Evolutionary conservation across 2,329 filamentous ascomycete genomes (phyloP).

Genomic region (Cladosporium sp.): DNA sequence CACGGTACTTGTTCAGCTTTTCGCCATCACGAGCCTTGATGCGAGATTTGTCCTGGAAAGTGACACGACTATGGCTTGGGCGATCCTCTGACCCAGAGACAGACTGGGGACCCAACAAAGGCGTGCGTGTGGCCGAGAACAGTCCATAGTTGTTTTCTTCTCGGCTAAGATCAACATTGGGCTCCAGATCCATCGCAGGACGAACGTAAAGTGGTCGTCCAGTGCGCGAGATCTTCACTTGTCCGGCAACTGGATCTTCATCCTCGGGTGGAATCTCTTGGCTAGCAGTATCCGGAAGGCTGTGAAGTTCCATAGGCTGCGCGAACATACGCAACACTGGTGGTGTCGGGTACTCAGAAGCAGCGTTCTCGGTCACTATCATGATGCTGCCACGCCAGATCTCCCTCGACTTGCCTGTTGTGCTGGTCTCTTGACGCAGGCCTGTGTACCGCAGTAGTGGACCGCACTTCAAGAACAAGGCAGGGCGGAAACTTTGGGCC

Average conservation of each 20-base stretch:
- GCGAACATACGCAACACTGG: slow-evolving; percentile 81
- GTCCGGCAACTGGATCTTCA: slow-evolving; percentile 82
- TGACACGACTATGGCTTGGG: slow-evolving; percentile 27
- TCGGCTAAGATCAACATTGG: slow-evolving; percentile 71
- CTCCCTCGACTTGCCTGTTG: slow-evolving; percentile 44
- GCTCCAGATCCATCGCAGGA: slow-evolving; percentile 79
- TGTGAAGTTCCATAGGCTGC: slow-evolving; percentile 77
- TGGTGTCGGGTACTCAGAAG: slow-evolving; percentile 74
- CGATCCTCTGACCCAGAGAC: slow-evolving; percentile 8
- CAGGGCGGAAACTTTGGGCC: slow-evolving; percentile 71
- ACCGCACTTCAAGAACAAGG: slow-evolving; percentile 81
- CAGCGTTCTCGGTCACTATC: slow-evolving; percentile 85
- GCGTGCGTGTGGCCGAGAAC: slow-evolving; percentile 56
- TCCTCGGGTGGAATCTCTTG: slow-evolving; percentile 70
- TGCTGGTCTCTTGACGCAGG: slow-evolving; percentile 57
- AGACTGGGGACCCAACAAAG: slow-evolving; percentile 26
- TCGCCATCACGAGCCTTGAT: slow-evolving; percentile 67
- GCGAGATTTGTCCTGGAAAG: slow-evolving; percentile 41
- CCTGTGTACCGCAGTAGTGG: slow-evolving; percentile 88
- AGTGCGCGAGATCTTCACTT: slow-evolving; percentile 78
- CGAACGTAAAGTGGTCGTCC: slow-evolving; percentile 85
- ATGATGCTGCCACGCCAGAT: slow-evolving; percentile 92
- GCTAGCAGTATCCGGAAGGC: slow-evolving; percentile 69
- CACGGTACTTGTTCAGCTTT: slow-evolving; percentile 72
- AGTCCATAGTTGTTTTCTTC: slow-evolving; percentile 78